A percentile compares a stretch with the other conserved stretches of the same genome.
These are phyloP conservation scores for Skeletonema menzelii DNA, from an alignment of 108 stramenopile genomes.

Conservation along the genomic window DNA sequence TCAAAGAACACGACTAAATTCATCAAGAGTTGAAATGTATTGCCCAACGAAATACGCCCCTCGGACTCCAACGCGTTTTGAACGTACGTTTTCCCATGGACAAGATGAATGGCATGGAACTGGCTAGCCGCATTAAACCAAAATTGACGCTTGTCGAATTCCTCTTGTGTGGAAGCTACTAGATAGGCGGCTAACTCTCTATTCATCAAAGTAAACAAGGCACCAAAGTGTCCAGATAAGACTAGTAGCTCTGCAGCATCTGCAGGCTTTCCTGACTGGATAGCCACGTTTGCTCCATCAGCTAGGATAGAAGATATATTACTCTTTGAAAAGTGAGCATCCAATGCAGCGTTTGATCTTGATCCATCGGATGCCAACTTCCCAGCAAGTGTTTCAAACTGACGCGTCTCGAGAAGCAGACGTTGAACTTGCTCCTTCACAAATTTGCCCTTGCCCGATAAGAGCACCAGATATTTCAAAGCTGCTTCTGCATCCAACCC, in stretches of 20 bases:
- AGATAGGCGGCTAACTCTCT: slow-evolving; percentile 49
- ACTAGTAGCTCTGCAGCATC: slow-evolving; percentile 56
- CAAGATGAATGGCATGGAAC: slow-evolving; percentile 57
- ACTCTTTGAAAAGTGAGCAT: slow-evolving; percentile 52
- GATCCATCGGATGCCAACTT: slow-evolving; percentile 40
- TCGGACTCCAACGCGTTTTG: slow-evolving; percentile 59
- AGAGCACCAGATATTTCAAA: slow-evolving; percentile 41
- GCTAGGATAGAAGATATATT: slow-evolving; percentile 57
- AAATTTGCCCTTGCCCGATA: slow-evolving; percentile 23
- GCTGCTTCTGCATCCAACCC: slow-evolving; percentile 37
- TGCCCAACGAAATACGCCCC: slow-evolving; percentile 49
- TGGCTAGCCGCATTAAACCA: slow-evolving; percentile 63
- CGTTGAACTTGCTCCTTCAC: slow-evolving; percentile 44
- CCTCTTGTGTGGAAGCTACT: slow-evolving; percentile 45
- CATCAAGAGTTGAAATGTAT: slow-evolving; percentile 64
- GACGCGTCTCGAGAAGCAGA: slow-evolving; percentile 49
- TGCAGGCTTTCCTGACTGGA: slow-evolving; percentile 35
- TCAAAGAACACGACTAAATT: slow-evolving; percentile 75
- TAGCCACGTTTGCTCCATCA: slow-evolving; percentile 47
- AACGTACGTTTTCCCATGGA: slow-evolving; percentile 50
- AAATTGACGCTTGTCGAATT: slow-evolving; percentile 46
- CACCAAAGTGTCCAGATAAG: slow-evolving; percentile 49
- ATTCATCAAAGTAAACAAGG: slow-evolving; percentile 55
- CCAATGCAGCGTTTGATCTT: slow-evolving; percentile 55
- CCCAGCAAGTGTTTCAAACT: slow-evolving; percentile 49